phyloP scores from a whole-genome alignment of 345 rosid genomes.

The Nasturtium officinale region DNA sequence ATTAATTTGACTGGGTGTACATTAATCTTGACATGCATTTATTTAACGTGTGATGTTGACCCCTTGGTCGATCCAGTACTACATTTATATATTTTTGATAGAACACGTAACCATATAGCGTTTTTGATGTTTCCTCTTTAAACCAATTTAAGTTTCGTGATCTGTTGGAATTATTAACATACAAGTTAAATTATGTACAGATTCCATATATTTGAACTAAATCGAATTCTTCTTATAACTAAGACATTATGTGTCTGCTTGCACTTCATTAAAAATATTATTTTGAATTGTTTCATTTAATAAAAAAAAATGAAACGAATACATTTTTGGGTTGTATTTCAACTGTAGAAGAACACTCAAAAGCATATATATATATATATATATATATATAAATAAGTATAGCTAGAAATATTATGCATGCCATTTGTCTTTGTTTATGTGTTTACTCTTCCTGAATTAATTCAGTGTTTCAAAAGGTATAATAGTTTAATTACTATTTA shows the following conservation, averaged over 20 bases:
- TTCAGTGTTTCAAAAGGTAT: not conserved
- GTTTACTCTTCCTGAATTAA: conserved; percentile 10
- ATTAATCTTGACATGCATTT: conserved; percentile 40
- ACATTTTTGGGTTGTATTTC: not conserved
- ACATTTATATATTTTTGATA: conserved; percentile 39
- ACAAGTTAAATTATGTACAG: conserved; percentile 1
- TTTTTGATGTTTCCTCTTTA: conserved; percentile 23
- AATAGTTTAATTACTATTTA: conserved; percentile 1
- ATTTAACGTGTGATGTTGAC: conserved; percentile 43
- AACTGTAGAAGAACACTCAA: not conserved
- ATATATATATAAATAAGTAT: too few species aligned
- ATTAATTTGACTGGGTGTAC: conserved; percentile 37
- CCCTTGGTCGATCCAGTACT: conserved; percentile 31
- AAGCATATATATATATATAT: not conserved
- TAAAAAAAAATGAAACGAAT: not conserved
- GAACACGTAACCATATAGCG: conserved; percentile 26
- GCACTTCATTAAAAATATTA: not conserved
- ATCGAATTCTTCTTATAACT: not conserved
- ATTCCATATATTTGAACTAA: not conserved
- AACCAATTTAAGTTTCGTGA: conserved; percentile 15
- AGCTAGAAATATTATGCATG: not conserved
- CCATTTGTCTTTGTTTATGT: not conserved
- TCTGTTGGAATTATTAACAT: conserved; percentile 16
- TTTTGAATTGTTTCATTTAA: not conserved
- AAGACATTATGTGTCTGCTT: not conserved